phyloP scores from a whole-genome alignment of 495 filamentous ascomycete genomes.

The Penicillium odoratum region DNA sequence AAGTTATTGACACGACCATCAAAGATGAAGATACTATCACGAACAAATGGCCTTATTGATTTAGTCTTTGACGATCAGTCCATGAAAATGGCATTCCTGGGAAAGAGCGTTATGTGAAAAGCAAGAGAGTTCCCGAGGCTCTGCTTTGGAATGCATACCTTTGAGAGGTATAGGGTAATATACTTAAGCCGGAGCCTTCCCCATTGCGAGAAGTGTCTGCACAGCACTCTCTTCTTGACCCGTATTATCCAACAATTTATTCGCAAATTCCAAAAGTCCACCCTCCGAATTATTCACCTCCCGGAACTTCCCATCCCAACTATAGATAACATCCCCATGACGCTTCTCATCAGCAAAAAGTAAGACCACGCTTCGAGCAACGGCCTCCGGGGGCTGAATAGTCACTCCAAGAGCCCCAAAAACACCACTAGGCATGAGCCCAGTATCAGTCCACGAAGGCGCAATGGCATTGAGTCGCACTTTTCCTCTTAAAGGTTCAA shows the following conservation, averaged over 20 bases:
- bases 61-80: too few species aligned
- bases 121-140: too few species aligned
- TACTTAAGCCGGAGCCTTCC: not conserved
- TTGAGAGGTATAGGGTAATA: too few species aligned
- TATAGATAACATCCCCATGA: slow-evolving; percentile 40
- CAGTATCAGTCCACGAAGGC: slow-evolving; percentile 45
- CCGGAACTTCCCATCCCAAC: slow-evolving; percentile 35
- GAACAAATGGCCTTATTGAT: too few species aligned
- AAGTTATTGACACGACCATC: too few species aligned
- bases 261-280: slow-evolving; percentile 24
- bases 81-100: too few species aligned
- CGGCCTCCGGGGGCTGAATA: slow-evolving; percentile 35
- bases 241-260: slow-evolving; percentile 12
- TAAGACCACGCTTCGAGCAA: slow-evolving; percentile 37
- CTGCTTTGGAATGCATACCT: too few species aligned
- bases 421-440: slow-evolving; percentile 23
- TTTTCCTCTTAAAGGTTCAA: slow-evolving; percentile 9
- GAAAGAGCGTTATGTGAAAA: too few species aligned
- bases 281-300: slow-evolving; percentile 39
- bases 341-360: slow-evolving; percentile 36
- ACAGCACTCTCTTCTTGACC: slow-evolving; percentile 20
- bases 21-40: too few species aligned
- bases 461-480: slow-evolving; percentile 43
- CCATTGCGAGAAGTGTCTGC: slow-evolving; percentile 3
- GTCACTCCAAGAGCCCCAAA: slow-evolving; percentile 18